phyloP scores from a whole-genome alignment of 2,329 filamentous ascomycete genomes.

The Lecanicillium sp. region DNA sequence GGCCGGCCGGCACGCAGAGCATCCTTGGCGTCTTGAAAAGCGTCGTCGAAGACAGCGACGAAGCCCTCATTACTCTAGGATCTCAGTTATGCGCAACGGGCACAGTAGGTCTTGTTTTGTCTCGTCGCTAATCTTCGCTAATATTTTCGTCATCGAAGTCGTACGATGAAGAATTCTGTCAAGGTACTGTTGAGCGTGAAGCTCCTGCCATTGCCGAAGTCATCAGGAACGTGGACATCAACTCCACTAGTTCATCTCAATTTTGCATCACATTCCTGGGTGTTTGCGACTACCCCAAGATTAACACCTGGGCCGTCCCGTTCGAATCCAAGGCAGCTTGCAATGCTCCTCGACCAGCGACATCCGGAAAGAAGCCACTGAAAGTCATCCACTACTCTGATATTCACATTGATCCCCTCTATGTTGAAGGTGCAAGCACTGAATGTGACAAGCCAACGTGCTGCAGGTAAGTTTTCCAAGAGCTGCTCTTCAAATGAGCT shows the following conservation, averaged over 20 bases:
- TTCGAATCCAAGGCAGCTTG: constrained; percentile 36
- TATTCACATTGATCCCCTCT: constrained; percentile 50
- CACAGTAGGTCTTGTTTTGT: constrained; percentile 15
- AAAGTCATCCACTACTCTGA: constrained; percentile 55
- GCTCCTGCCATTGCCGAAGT: constrained; percentile 44
- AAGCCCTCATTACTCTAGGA: constrained; percentile 25
- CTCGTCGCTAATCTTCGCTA: background rate
- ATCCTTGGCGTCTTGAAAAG: constrained; percentile 31
- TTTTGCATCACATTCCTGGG: constrained; percentile 49
- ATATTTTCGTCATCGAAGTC: constrained; percentile 22
- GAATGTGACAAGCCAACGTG: constrained; percentile 53
- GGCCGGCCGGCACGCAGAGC: constrained; percentile 7
- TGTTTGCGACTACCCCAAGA: constrained; percentile 40
- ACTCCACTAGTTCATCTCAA: constrained; percentile 40
- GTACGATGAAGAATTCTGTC: constrained; percentile 48
- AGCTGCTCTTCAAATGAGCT: background rate
- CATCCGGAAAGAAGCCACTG: constrained; percentile 38
- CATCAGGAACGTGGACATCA: constrained; percentile 37
- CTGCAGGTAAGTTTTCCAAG: constrained; percentile 39
- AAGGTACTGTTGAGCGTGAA: constrained; percentile 42
- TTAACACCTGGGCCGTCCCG: constrained; percentile 33
- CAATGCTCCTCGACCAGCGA: constrained; percentile 22
- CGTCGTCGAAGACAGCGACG: constrained; percentile 33
- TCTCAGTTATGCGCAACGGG: constrained; percentile 24
- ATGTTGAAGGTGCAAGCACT: constrained; percentile 43